Conservation (phyloP, 208 protist genomes). For the Trypanosoma scelopori region DNA sequence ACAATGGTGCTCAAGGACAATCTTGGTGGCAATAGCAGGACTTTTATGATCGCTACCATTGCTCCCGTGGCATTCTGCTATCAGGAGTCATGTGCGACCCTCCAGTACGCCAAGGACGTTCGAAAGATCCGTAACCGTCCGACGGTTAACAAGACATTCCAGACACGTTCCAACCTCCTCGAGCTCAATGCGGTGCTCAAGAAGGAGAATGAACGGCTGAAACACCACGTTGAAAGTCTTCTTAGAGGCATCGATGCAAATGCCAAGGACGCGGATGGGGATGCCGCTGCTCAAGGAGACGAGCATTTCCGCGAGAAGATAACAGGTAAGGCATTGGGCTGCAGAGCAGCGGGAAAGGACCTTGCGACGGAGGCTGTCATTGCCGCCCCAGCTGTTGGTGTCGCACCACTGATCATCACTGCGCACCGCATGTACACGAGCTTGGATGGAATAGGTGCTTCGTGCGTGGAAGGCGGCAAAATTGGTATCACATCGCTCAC, state of each 20-base stretch:
- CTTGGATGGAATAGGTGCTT: slow-evolving; percentile 52
- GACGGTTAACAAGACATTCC: slow-evolving; percentile 88
- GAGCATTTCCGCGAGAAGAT: slow-evolving; percentile 1
- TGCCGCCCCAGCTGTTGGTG: slow-evolving; percentile 26
- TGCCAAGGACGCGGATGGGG: not conserved
- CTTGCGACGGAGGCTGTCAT: slow-evolving; percentile 35
- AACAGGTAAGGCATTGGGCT: not conserved
- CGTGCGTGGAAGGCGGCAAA: slow-evolving; percentile 54
- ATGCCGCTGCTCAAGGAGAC: not conserved
- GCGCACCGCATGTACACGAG: slow-evolving; percentile 58
- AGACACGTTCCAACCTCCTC: slow-evolving; percentile 84
- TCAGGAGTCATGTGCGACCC: slow-evolving; percentile 81
- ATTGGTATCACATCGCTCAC: slow-evolving; percentile 52
- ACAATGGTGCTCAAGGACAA: slow-evolving; percentile 91
- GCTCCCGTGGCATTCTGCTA: slow-evolving; percentile 76
- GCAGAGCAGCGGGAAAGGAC: not conserved
- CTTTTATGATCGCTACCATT: slow-evolving; percentile 94
- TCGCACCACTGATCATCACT: slow-evolving; percentile 48
- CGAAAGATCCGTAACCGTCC: slow-evolving; percentile 86
- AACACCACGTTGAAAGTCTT: slow-evolving; percentile 52
- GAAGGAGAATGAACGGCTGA: slow-evolving; percentile 60
- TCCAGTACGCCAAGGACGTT: slow-evolving; percentile 81
- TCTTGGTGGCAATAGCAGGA: slow-evolving; percentile 91
- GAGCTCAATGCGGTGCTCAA: slow-evolving; percentile 64
- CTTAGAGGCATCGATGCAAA: slow-evolving; percentile 25